Percentiles rank a stretch among this genome's conserved stretches.
phyloP scores from a whole-genome alignment of 2,329 filamentous ascomycete species.

The Phaeophleospora eucalypticola region DNA sequence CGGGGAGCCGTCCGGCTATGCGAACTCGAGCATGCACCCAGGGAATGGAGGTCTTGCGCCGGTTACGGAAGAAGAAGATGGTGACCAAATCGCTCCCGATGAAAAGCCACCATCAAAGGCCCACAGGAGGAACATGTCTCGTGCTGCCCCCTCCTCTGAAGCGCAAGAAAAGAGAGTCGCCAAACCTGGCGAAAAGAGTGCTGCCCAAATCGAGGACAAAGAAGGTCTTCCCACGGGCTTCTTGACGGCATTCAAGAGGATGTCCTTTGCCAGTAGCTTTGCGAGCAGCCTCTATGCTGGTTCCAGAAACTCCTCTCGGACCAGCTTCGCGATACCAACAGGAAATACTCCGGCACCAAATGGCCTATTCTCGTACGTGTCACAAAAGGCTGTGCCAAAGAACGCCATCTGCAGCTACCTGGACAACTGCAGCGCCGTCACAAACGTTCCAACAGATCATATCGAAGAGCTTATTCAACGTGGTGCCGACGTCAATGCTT shows the following conservation, averaged over 20 bases:
- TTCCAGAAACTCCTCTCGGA: background rate
- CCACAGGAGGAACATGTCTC: background rate
- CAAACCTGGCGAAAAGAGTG: background rate
- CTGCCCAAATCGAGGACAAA: conserved; percentile 6
- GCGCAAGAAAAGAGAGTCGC: background rate
- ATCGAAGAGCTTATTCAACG: conserved; percentile 5
- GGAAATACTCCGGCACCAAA: background rate
- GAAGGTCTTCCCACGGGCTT: conserved; percentile 6
- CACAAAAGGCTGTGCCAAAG: background rate
- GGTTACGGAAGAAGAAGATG: background rate
- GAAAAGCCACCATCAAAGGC: background rate
- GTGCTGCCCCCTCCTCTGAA: background rate
- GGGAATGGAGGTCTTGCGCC: background rate
- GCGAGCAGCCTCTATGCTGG: background rate
- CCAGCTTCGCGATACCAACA: background rate
- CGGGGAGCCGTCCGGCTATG: background rate
- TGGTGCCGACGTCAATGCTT: conserved; percentile 3
- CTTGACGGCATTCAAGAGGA: conserved; percentile 2
- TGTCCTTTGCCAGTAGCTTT: conserved; percentile 5
- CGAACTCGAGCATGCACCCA: background rate
- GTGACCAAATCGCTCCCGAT: background rate
- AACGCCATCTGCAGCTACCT: conserved; percentile 1
- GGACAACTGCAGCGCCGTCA: background rate
- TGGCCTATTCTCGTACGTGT: background rate
- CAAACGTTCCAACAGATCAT: background rate